These are phyloP conservation scores for Vitis amurensis DNA, from an alignment of 164 flowering plant genomes.

Conservation along the genomic window DNA sequence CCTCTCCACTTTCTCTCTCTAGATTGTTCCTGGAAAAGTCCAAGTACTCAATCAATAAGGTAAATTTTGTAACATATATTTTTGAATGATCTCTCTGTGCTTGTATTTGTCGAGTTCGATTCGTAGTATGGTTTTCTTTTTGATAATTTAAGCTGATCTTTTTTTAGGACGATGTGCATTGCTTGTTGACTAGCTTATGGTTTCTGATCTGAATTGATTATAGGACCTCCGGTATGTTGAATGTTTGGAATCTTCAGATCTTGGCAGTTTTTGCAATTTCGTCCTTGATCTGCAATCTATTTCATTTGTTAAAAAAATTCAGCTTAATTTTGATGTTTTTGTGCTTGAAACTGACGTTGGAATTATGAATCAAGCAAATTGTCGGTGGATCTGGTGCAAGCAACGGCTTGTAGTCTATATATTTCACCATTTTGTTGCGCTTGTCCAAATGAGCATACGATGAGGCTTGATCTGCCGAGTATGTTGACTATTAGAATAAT, in stretches of 20 bases:
- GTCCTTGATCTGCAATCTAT: not conserved
- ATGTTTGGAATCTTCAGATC: not conserved
- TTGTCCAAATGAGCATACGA: not conserved
- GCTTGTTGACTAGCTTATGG: not conserved
- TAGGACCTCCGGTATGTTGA: not conserved
- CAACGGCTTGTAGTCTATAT: not conserved
- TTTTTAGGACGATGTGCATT: not conserved
- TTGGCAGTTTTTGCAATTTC: not conserved
- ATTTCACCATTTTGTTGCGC: not conserved
- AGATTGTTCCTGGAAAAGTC: not conserved
- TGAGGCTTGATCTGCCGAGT: not conserved
- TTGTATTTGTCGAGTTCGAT: too few species aligned
- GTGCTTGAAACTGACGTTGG: not conserved
- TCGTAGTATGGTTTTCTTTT: too few species aligned
- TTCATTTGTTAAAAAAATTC: not conserved
- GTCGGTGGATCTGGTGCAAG: not conserved
- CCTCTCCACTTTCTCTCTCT: not conserved
- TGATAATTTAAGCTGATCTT: too few species aligned
- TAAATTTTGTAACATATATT: too few species aligned
- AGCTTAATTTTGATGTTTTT: not conserved
- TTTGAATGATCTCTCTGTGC: too few species aligned
- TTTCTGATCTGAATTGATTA: not conserved
- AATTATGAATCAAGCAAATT: not conserved
- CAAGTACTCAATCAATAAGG: too few species aligned
- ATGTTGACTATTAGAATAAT: not conserved